These are phyloP conservation scores for Mucor racemosus DNA, from an alignment of 371 early-diverging fungal genomes.

Conservation along the genomic window DNA sequence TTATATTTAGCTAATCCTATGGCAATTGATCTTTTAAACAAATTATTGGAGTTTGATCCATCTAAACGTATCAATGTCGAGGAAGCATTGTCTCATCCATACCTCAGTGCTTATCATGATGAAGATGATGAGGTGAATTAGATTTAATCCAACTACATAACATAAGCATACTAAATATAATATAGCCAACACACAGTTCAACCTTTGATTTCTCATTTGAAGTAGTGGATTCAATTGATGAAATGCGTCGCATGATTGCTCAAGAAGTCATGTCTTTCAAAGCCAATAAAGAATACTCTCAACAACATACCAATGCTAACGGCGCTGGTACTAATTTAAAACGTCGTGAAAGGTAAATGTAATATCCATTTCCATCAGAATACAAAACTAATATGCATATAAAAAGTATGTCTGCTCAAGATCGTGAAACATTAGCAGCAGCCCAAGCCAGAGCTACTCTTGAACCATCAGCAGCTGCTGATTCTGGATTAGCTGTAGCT, in stretches of 20 bases:
- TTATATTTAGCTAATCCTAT: conserved; percentile 49
- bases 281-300: conserved; percentile 34
- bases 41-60: conserved; percentile 83
- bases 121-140: conserved; percentile 70
- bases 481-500: conserved; percentile 20
- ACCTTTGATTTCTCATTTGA: conserved; percentile 95
- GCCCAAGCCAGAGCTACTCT: conserved; percentile 35
- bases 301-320: conserved; percentile 27
- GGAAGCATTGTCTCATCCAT: conserved; percentile 82
- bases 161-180: background rate
- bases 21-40: conserved; percentile 84
- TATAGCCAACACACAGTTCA: conserved; percentile 64
- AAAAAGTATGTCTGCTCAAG: conserved; percentile 51
- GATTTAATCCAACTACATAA: background rate
- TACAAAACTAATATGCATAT: background rate
- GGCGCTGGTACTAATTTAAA: conserved; percentile 39
- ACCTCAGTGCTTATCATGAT: conserved; percentile 79
- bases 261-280: conserved; percentile 84
- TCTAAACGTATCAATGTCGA: conserved; percentile 80
- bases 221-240: conserved; percentile 79
- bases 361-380: background rate
- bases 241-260: conserved; percentile 92
- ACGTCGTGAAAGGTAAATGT: conserved; percentile 48
- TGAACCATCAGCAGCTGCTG: conserved; percentile 18
- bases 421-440: conserved; percentile 55